phyloP scores from a whole-genome alignment of 768 basidiomycete species.

The Jaapia argillacea region DNA sequence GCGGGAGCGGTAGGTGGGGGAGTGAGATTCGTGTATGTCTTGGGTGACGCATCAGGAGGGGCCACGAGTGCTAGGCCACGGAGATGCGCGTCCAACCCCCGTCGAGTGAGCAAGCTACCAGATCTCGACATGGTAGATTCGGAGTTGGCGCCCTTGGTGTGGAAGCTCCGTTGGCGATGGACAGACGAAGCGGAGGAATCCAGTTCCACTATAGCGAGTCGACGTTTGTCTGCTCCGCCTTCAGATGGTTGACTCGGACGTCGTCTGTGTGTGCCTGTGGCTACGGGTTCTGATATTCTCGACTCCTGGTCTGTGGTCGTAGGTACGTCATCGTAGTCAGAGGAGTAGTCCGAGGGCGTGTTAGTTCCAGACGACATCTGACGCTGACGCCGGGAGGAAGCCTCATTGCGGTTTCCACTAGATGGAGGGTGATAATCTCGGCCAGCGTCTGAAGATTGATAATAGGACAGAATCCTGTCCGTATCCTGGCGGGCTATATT shows the following conservation, averaged over 20 bases:
- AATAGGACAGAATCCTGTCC: conserved; percentile 40
- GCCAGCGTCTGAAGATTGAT: conserved; percentile 42
- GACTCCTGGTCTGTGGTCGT: not conserved
- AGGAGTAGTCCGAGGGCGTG: conserved; percentile 44
- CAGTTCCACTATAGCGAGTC: conserved; percentile 59
- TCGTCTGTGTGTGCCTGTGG: conserved; percentile 19
- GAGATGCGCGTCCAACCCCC: conserved; percentile 26
- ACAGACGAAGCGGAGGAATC: conserved; percentile 21
- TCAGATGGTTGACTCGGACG: conserved; percentile 46
- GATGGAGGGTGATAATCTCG: conserved; percentile 15
- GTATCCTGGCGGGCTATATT: conserved; percentile 24
- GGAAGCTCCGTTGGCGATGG: conserved; percentile 13
- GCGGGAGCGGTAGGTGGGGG: conserved; percentile 41
- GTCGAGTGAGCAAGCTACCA: conserved; percentile 26
- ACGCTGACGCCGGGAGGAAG: conserved; percentile 7
- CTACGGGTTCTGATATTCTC: conserved; percentile 15
- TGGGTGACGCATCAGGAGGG: conserved; percentile 57
- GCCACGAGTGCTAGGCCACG: conserved; percentile 56
- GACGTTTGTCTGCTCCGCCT: conserved; percentile 53
- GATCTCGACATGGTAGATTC: conserved; percentile 1
- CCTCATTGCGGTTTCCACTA: conserved; percentile 4
- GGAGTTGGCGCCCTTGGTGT: conserved; percentile 11
- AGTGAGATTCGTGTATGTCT: conserved; percentile 40
- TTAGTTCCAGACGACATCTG: conserved; percentile 22
- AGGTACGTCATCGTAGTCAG: conserved; percentile 20